Base-by-base conservation (phyloP, 495 filamentous ascomycete species). In the Podospora appendiculata region DNA sequence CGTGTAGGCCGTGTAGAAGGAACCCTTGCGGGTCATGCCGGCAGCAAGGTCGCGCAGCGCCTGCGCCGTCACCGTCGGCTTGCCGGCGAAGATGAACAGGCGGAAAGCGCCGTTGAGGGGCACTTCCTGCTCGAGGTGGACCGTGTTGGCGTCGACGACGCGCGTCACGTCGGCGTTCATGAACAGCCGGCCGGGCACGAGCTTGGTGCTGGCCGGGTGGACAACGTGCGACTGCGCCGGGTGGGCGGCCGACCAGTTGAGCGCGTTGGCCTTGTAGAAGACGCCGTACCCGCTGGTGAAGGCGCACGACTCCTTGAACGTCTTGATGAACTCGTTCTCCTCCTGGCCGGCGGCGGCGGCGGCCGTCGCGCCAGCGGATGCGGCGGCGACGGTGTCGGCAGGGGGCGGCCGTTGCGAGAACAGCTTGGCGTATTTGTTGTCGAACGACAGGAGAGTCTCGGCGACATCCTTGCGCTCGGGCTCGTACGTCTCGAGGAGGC, bases 71-170 rank as follows among this genome's bases (percentile, higher is more conserved):
- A 70, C 67, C 10, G 67, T 56, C 50, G 84, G 86, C 33, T 77
- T 79, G 52, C 90, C 90, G 41, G 81, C 88, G 59, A 94, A 93
- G 55, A 95, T 62, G 61, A 88, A 94, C 60, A 95, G 78, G 34
- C 89, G 80, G 78, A 90, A 95, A 9, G 89, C 82, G 50, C 90
- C 89, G 68, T 94, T 94, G 47, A 88, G 74, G 0, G 90, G 90
- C 47, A 95, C 76, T 54, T 91, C 88, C 67, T 95, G 89, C 69
- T 95, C 90, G 39, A 95, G 71, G 58, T 93, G 86, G 12, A 92
- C 88, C 19, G 86, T 79, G 71, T 93, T 94, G 60, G 88, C 83
- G 62, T 95, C 90, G 4, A 84, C 81, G 32, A 94, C 84, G 35
- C 90, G 79, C 32, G 88, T 95, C 36, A 94, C 90, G 50, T 83